Percentiles rank a stretch among this genome's conserved stretches.
Conservation (phyloP, 192 early-diverging fungal species). For the Coemansia sp. region DNA sequence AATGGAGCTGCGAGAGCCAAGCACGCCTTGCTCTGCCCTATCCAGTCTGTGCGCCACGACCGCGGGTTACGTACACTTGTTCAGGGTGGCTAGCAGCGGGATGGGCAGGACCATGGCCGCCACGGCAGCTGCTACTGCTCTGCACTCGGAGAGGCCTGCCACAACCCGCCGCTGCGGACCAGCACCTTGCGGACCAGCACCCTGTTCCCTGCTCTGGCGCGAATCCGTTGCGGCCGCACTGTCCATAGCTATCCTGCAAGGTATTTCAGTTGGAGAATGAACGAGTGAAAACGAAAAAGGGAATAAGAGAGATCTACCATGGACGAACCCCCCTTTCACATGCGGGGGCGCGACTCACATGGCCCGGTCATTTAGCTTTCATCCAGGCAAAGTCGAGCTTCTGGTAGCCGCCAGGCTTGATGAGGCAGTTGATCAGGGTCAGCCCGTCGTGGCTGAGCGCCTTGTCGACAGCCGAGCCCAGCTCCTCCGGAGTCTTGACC, state of each 20-base stretch:
- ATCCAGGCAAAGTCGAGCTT: slow-evolving; percentile 54
- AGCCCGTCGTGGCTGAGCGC: slow-evolving; percentile 46
- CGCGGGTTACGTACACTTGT: slow-evolving; percentile 19
- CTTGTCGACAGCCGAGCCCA: slow-evolving; percentile 45
- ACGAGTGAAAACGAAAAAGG: too few species aligned
- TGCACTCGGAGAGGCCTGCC: slow-evolving; percentile 16
- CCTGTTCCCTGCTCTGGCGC: background rate
- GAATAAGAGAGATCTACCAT: too few species aligned
- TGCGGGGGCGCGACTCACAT: too few species aligned
- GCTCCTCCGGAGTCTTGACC: slow-evolving; percentile 53
- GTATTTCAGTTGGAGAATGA: too few species aligned
- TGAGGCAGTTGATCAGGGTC: slow-evolving; percentile 63
- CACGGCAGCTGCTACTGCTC: slow-evolving; percentile 15
- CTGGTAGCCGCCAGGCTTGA: slow-evolving; percentile 57
- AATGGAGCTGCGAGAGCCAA: too few species aligned
- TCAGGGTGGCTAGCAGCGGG: slow-evolving; percentile 29
- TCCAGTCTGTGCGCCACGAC: too few species aligned
- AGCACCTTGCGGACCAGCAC: too few species aligned
- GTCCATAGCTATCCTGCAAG: too few species aligned
- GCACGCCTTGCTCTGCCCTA: too few species aligned
- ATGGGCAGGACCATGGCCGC: slow-evolving; percentile 24
- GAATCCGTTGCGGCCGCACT: too few species aligned
- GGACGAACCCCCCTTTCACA: too few species aligned
- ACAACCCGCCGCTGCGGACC: slow-evolving; percentile 1
- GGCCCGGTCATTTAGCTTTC: too few species aligned